A percentile compares a stretch with the other conserved stretches of the same genome.
Conservation (phyloP, 306 rosid species). For the Castanospermum australe region DNA sequence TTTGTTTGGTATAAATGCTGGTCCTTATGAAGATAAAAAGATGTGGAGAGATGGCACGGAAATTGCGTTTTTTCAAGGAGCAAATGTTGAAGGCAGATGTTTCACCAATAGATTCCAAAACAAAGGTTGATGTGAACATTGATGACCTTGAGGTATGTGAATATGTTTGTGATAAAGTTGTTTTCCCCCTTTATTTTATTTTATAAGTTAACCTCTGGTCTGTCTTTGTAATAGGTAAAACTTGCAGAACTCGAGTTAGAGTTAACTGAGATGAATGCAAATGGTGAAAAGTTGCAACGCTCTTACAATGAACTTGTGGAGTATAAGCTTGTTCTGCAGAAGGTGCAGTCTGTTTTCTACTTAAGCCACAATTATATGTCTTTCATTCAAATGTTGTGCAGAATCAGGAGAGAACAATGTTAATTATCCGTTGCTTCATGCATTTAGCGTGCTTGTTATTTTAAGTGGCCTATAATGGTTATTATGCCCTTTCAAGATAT, state of each 20-base stretch:
- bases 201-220: constrained; percentile 9
- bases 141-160: constrained; percentile 81
- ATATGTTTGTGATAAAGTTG: constrained; percentile 10
- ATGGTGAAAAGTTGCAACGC: constrained; percentile 91
- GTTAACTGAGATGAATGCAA: constrained; percentile 84
- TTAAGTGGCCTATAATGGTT: neutral
- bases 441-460: neutral
- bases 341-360: constrained; percentile 55
- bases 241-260: constrained; percentile 90
- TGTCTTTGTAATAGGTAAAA: constrained; percentile 59
- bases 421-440: neutral
- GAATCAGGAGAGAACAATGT: neutral
- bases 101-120: constrained; percentile 44
- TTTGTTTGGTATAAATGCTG: constrained; percentile 26
- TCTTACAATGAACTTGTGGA: constrained; percentile 85
- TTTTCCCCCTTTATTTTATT: neutral
- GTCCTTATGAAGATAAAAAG: constrained; percentile 70
- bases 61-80: constrained; percentile 84
- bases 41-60: constrained; percentile 96
- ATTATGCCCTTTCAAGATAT: constrained; percentile 14
- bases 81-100: constrained; percentile 86
- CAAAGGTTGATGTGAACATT: constrained; percentile 49
- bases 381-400: neutral
- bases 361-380: neutral
- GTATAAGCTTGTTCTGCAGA: constrained; percentile 86